These are phyloP conservation scores for Picochlorum sp. DNA, from an alignment of 139 green algal species.

Conservation along the genomic window DNA sequence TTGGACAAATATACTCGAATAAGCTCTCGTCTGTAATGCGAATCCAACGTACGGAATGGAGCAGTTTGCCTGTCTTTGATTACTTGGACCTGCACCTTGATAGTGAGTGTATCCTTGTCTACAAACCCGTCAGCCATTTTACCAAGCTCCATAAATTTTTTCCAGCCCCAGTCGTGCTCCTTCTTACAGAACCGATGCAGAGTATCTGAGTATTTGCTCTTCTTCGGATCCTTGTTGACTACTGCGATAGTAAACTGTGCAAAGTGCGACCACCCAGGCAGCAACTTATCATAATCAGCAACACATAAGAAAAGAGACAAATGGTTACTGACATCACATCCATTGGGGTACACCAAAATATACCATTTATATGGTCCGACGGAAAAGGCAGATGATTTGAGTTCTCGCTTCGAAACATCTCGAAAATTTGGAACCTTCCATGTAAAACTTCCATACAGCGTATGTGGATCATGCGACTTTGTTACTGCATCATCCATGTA, in stretches of 20 bases:
- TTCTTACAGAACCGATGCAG: conserved; percentile 99
- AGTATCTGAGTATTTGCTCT: conserved; percentile 96
- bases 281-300: conserved; percentile 97
- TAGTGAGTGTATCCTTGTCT: conserved; percentile 81
- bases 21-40: conserved; percentile 92
- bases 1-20: conserved; percentile 96
- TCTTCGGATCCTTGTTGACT: conserved; percentile 97
- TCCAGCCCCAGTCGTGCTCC: conserved; percentile 99
- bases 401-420: conserved; percentile 87
- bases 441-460: conserved; percentile 93
- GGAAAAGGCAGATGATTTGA: conserved; percentile 84
- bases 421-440: conserved; percentile 95
- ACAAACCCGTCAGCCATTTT: conserved; percentile 92
- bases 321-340: conserved; percentile 96
- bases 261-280: conserved; percentile 97
- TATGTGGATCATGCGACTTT: conserved; percentile 7
- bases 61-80: conserved; percentile 64
- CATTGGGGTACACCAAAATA: conserved; percentile 93
- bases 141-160: conserved; percentile 95
- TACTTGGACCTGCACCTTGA: conserved; percentile 94
- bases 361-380: conserved; percentile 96
- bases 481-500: conserved; percentile 56
- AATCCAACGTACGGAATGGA: conserved; percentile 89
- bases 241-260: conserved; percentile 99
- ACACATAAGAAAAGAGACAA: conserved; percentile 97